phyloP scores from a whole-genome alignment of 768 basidiomycete species.

The Krasilnikovozyma curviuscula region DNA sequence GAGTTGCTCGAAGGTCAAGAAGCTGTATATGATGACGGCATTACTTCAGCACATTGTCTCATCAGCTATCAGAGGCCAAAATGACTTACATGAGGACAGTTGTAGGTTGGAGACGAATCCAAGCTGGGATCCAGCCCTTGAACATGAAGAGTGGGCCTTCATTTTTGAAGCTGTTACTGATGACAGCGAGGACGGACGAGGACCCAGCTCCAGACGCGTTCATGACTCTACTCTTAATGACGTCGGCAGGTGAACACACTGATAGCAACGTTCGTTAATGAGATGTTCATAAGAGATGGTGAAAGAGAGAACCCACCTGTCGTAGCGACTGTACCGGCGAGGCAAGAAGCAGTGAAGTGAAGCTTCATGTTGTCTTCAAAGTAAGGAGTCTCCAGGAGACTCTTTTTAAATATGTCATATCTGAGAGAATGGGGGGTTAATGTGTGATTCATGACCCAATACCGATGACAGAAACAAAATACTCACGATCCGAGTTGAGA shows the following conservation, averaged over 20 bases:
- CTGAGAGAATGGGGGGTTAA: constrained; percentile 24
- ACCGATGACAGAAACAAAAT: neutral
- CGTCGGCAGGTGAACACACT: constrained; percentile 24
- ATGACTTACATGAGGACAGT: constrained; percentile 19
- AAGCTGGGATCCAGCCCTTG: constrained; percentile 23
- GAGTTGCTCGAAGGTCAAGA: constrained; percentile 21
- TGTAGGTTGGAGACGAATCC: constrained; percentile 48
- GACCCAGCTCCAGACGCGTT: constrained; percentile 20
- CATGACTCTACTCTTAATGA: constrained; percentile 22
- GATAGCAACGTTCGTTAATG: constrained; percentile 18
- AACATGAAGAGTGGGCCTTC: constrained; percentile 23
- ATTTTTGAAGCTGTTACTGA: constrained; percentile 16
- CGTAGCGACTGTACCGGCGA: constrained; percentile 29
- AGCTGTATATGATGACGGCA: constrained; percentile 6
- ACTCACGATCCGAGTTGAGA: constrained; percentile 74
- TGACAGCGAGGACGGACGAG: constrained; percentile 15
- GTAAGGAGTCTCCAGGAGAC: constrained; percentile 48
- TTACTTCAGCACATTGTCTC: neutral
- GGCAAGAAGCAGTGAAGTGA: constrained; percentile 72
- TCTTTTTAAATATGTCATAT: constrained; percentile 77
- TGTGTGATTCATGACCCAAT: neutral
- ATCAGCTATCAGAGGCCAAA: too few species aligned
- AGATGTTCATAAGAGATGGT: neutral
- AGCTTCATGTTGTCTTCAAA: constrained; percentile 62
- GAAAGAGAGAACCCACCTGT: neutral